A percentile compares a stretch with the other conserved stretches of the same genome.
Conservation (phyloP, 106 monocot genomes). For the Acanthochlamys bracteata region DNA sequence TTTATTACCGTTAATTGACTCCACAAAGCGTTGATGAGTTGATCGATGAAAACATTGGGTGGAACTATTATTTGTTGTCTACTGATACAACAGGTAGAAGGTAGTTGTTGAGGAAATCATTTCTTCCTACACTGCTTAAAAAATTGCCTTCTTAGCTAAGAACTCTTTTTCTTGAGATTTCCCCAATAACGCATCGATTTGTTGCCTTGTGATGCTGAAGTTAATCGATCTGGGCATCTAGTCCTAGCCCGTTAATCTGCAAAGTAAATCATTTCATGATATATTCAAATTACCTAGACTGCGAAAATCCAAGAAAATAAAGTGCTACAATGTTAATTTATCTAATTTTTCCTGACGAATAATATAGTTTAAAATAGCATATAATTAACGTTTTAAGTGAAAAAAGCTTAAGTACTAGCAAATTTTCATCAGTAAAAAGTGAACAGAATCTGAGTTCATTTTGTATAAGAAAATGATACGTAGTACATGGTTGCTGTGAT, state of each 20-base stretch:
- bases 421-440: too few relatives aligned
- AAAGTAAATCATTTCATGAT: background rate
- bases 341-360: too few relatives aligned
- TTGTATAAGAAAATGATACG: background rate
- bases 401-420: too few relatives aligned
- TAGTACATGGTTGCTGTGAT: constrained; percentile 31
- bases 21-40: constrained; percentile 20
- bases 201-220: constrained; percentile 31
- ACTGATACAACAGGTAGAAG: constrained; percentile 31
- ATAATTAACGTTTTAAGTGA: too few relatives aligned
- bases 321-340: too few relatives aligned
- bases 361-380: too few relatives aligned
- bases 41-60: constrained; percentile 23
- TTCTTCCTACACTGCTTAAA: constrained; percentile 27
- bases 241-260: constrained; percentile 16
- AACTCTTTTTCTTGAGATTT: constrained; percentile 24
- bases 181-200: constrained; percentile 21
- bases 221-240: constrained; percentile 33
- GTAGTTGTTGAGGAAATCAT: constrained; percentile 43
- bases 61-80: constrained; percentile 16
- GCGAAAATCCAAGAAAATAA: too few relatives aligned
- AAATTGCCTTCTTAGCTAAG: constrained; percentile 21
- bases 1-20: constrained; percentile 12
- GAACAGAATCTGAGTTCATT: background rate
- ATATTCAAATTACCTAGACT: too few relatives aligned